These are phyloP conservation scores for Globisporangium abappressorium DNA, from an alignment of 352 stramenopile species.

Conservation along the genomic window DNA sequence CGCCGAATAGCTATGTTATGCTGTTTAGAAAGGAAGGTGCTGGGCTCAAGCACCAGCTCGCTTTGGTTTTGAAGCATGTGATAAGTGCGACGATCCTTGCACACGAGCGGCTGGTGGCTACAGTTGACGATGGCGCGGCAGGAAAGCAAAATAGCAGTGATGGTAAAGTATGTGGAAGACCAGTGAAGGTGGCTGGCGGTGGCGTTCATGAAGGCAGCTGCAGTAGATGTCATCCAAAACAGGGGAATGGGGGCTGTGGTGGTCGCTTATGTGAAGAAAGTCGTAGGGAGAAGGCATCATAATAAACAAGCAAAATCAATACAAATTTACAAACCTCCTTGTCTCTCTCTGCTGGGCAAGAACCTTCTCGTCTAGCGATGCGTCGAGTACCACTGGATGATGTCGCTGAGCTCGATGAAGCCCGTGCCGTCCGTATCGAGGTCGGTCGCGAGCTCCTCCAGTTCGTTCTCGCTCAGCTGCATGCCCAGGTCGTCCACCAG, in stretches of 20 bases:
- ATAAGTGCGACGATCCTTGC: neutral
- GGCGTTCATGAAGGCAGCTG: neutral
- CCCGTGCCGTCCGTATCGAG: constrained; percentile 71
- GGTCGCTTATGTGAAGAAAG: neutral
- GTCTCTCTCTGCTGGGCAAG: neutral
- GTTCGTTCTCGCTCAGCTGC: constrained; percentile 46
- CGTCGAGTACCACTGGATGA: constrained; percentile 76
- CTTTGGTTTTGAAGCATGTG: constrained; percentile 11
- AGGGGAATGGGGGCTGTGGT: neutral
- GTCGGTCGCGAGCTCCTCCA: constrained; percentile 68
- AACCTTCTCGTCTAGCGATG: constrained; percentile 32
- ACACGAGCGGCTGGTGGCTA: neutral
- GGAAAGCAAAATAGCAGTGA: neutral
- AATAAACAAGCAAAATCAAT: constrained; percentile 18
- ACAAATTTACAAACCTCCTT: constrained; percentile 14
- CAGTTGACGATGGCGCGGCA: neutral
- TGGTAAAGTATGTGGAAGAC: neutral
- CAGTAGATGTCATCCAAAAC: neutral
- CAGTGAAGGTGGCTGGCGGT: neutral
- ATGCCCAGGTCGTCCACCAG: constrained; percentile 63
- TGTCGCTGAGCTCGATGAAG: constrained; percentile 80
- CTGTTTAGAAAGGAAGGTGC: neutral
- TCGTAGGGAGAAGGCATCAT: neutral
- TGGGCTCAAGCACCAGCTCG: constrained; percentile 1
- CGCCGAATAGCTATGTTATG: constrained; percentile 8